Base-by-base conservation (phyloP, 2,329 filamentous ascomycete genomes). In the Aspergillus glaucus region DNA sequence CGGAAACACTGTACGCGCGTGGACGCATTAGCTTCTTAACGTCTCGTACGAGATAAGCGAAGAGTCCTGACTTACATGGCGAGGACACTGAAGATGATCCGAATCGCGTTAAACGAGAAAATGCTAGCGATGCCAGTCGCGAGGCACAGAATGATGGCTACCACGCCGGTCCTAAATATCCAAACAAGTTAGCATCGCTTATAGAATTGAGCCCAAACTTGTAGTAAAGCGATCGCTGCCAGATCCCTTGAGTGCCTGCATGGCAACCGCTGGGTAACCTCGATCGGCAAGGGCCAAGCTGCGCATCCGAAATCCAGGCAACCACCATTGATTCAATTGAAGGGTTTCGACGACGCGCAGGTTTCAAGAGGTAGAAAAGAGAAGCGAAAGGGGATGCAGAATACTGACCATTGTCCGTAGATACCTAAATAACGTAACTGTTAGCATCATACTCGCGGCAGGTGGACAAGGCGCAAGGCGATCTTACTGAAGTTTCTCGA, bases 91-190 rank as follows among this genome's bases (percentile, higher is more conserved):
- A 84, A 83, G 30, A 84, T 70, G 53, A 86, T 82, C 36, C 82
- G 71, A 43, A 80, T 69, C 22, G 55, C 47, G 55, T 74, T 74
- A 57, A 82, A 75, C 58, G 82, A 75, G 63, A 87, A 85, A 60
- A 87, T 79, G 61, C 85, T 85, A 46, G 82, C 81, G 52, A 87
- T 82, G 43, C 84, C 82, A 19, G 87, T 74, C 15, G 84, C 83
- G 56, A 85, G 79, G 65, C 81, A 84, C 24, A 87, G 74, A 55
- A 85, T 66, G 58, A 85, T 81, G 69, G 78, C 82, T 26, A 85
- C 57, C 45, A 85, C 78, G 46, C 73, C 73, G 36, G 71, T 70
- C 72, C 73, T 72, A 49, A 19, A 41, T 46, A 42, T 26, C 41
- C 39, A 48, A 34, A 5, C 26, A 26, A 21, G 48, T 60, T 43